Conservation (phyloP, 257 asterid genomes). For the Solanum boliviense region DNA sequence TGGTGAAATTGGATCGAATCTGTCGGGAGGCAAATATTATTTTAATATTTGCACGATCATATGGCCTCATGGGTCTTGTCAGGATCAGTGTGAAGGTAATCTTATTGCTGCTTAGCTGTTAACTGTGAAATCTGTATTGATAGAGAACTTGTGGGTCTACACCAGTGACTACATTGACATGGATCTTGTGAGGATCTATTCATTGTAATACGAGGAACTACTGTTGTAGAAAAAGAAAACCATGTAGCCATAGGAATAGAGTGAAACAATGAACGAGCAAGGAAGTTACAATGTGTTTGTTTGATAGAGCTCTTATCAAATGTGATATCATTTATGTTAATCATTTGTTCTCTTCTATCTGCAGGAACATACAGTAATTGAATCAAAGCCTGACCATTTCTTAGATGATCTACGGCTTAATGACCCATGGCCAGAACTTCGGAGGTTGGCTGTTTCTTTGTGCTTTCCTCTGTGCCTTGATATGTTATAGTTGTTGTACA, state of each 20-base stretch:
- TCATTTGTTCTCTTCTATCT: conserved; percentile 10
- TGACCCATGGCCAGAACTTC: conserved; percentile 91
- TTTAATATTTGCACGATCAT: conserved; percentile 85
- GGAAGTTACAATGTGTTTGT: not conserved
- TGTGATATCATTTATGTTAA: not conserved
- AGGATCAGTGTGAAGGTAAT: conserved; percentile 88
- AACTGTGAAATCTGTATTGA: not conserved
- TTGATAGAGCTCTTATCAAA: not conserved
- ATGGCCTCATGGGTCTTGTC: conserved; percentile 86
- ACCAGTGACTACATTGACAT: not conserved
- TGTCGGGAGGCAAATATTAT: conserved; percentile 78
- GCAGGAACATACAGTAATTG: conserved; percentile 94
- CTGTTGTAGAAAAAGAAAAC: not conserved
- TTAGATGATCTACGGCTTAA: conserved; percentile 87
- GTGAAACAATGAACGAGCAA: not conserved
- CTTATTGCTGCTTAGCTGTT: not conserved
- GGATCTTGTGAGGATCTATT: not conserved
- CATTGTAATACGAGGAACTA: not conserved
- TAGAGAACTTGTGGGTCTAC: not conserved
- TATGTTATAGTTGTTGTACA: not conserved
- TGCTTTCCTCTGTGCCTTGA: not conserved
- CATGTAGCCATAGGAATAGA: not conserved
- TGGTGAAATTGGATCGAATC: conserved; percentile 84
- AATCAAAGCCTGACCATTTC: conserved; percentile 94
- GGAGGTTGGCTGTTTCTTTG: conserved; percentile 39